A percentile compares a stretch with the other conserved stretches of the same genome.
Evolutionary conservation across 192 early-diverging fungal genomes (phyloP).

Genomic region (Backusella parvicylindrica): DNA sequence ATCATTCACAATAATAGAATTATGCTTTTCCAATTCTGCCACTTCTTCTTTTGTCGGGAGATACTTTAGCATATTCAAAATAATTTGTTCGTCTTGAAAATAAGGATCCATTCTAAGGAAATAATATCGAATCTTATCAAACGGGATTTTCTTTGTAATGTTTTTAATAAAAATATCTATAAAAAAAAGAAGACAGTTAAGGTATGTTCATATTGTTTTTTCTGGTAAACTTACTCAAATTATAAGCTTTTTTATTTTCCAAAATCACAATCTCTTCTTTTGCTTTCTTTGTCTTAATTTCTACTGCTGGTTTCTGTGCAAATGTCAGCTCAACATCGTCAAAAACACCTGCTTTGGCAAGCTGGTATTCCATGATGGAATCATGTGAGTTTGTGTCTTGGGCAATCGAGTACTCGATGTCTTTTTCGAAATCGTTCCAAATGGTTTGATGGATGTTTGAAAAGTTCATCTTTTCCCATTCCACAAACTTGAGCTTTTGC

Average conservation of each 20-base stretch:
- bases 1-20: conserved; percentile 54
- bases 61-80: conserved; percentile 51
- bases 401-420: not conserved
- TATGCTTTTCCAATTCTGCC: conserved; percentile 54
- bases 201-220: no score
- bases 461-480: conserved; percentile 78
- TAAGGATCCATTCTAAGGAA: conserved; percentile 63
- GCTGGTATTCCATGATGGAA: conserved; percentile 23
- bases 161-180: conserved; percentile 29
- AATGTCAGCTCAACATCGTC: conserved; percentile 30
- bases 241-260: conserved; percentile 66
- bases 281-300: conserved; percentile 18
- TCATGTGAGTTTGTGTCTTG: not conserved
- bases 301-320: conserved; percentile 43
- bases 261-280: conserved; percentile 58
- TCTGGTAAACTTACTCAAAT: conserved; percentile 34
- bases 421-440: conserved; percentile 40
- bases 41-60: conserved; percentile 67
- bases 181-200: no score
- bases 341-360: conserved; percentile 32
- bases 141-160: conserved; percentile 56
- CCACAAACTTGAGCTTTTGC: conserved; percentile 69
- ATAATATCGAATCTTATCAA: conserved; percentile 60
- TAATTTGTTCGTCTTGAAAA: conserved; percentile 51
- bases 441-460: conserved; percentile 59